Evolutionary conservation across 441 rosid genomes (phyloP).

Genomic region (Erodium chrysanthum): DNA sequence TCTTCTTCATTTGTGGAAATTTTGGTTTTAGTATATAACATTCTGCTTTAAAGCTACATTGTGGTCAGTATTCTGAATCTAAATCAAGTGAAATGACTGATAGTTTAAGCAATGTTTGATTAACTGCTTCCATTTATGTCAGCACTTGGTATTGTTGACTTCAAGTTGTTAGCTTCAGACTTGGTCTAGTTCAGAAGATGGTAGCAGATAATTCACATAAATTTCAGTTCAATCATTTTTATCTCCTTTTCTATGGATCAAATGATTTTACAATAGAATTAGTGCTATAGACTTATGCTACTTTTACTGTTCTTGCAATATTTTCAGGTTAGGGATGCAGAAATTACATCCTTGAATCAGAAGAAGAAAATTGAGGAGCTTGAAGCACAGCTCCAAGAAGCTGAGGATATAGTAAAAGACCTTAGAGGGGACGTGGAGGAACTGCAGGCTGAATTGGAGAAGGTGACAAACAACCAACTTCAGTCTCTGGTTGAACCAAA

Average conservation of each 20-base stretch:
- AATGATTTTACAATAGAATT: not conserved
- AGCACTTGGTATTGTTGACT: not conserved
- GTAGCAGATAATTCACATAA: not conserved
- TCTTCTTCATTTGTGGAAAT: too few relatives aligned
- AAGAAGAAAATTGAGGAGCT: conserved; percentile 67
- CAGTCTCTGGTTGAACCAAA: conserved; percentile 21
- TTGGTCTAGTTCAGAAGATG: not conserved
- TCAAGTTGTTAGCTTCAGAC: not conserved
- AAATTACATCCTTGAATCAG: conserved; percentile 39
- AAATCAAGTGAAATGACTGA: too few relatives aligned
- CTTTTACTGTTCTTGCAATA: conserved; percentile 7
- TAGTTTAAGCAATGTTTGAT: too few relatives aligned
- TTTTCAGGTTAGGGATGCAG: conserved; percentile 58
- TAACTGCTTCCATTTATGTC: not conserved
- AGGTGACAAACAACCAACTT: conserved; percentile 21
- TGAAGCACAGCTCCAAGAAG: conserved; percentile 85
- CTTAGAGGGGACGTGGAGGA: conserved; percentile 63
- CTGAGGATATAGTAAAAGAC: conserved; percentile 81
- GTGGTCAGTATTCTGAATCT: too few relatives aligned
- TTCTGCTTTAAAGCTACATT: too few relatives aligned
- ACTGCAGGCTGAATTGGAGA: conserved; percentile 48
- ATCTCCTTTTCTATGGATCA: not conserved
- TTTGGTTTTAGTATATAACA: too few relatives aligned
- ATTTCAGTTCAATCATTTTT: not conserved
- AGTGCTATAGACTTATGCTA: not conserved